Base-by-base conservation (phyloP, 352 stramenopile genomes). In the Phytophthora lateralis region DNA sequence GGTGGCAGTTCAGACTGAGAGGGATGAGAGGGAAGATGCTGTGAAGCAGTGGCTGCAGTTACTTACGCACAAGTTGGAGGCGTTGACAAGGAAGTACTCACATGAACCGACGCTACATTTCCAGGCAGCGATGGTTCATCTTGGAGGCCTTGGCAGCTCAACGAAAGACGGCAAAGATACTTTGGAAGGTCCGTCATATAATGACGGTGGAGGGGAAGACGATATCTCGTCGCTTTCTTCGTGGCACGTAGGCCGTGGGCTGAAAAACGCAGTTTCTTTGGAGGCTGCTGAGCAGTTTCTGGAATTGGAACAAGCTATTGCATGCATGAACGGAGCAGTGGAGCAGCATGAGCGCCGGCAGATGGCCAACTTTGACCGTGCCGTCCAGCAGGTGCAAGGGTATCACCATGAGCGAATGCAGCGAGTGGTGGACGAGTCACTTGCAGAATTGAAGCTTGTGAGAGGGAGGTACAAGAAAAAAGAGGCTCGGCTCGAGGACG, bases 341-440 rank as follows among this genome's bases (percentile, higher is more conserved):
- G 55, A 77, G 20, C 34, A 60, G 21, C 69, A 81, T 21, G 71
- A 70, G 24, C 62, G 47, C 5, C 58, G 68, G 6, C 75, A 82
- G 44, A 64, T 81, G 34, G 50, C 55, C 10, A 73, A 73, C 32
- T 87, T 83, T 45, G 78, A 88, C 45, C 54, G 60, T 26, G 71
- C 78, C 7, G 55, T 87, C 14, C 45, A 69, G n/a, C 71, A 88
- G 54, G 63, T 90, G 29, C 78, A 87, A 55, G 61, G 60, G 12
- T 69, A 80, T 41, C 80, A 90, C 38, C 70, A 88, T 24, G 72
- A 83, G 8, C 76, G 69, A 9, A 71, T 90, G 24, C 76, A 84
- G 45, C 66, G 60, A 43, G 78, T 87, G 0, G 69, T 85, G 15
- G 65, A 78, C 8, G 78, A 88, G 29, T 85, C 78, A 21, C 48